These are phyloP conservation scores for Flaveria brownii DNA, from an alignment of 129 eudicot genomes.

Conservation along the genomic window DNA sequence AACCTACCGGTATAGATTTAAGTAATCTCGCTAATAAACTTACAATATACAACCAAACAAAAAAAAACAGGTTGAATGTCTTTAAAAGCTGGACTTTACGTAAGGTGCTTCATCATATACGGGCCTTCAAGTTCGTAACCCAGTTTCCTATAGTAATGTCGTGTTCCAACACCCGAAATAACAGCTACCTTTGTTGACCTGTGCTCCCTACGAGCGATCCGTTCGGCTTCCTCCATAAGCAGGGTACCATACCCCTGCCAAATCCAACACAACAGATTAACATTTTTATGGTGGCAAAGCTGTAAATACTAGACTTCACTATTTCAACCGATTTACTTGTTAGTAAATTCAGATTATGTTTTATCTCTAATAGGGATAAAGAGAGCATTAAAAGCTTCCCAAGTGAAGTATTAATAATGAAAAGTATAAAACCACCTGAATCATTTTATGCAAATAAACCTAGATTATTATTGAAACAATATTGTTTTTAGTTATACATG, in stretches of 20 bases:
- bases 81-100: conserved; percentile 31
- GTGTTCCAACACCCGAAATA: conserved; percentile 94
- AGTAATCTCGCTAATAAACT: background rate
- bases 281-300: background rate
- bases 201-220: conserved; percentile 81
- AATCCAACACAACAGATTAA: background rate
- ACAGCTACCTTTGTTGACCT: conserved; percentile 87
- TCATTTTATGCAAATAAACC: background rate
- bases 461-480: background rate
- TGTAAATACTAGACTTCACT: background rate
- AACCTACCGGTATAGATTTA: background rate
- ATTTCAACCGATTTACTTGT: background rate
- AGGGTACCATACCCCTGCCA: conserved; percentile 88
- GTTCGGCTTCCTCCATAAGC: conserved; percentile 96
- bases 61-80: background rate
- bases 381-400: background rate
- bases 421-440: background rate
- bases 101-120: conserved; percentile 73
- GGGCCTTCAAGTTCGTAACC: conserved; percentile 99
- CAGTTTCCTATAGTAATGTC: conserved; percentile 91
- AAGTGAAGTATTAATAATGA: background rate
- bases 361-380: background rate
- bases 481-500: background rate
- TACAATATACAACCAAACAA: conserved; percentile 25
- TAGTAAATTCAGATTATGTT: background rate